Base-by-base conservation (phyloP, 129 eudicot species). In the Arctium lappa region DNA sequence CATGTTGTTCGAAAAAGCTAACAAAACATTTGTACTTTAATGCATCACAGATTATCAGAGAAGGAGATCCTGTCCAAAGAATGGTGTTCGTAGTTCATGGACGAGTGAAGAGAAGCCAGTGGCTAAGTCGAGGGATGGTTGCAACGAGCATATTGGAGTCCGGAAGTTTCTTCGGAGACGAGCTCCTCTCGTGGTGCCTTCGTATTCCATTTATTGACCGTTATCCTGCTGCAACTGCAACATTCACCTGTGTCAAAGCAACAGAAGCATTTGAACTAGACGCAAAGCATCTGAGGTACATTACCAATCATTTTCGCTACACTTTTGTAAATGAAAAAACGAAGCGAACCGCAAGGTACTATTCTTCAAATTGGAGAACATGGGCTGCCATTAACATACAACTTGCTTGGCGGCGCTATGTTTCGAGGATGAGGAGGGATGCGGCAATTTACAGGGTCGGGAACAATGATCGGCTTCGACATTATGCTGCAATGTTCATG, bases 351-450 rank as follows among this genome's bases (percentile, higher is more conserved):
- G 83, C 89, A 2, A 78, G 92, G 30, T 91, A 91, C 73, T 82
- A 91, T 72, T 91, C 94, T 27, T 87, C 94, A 0, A 88, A 85
- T 32, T 88, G 92, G 94, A 89, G 92, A 73, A 85, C 94, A 0
- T 91, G 92, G 94, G 94, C 92, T 8, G 94, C 94, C 1, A 83
- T 91, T 16, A 91, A 83, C 50, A 87, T 89, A 83, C 94, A 91
- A 74, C 72, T 91, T 9, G 92, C 90, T 1, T 91, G 92, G 92
- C 82, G 84, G 13, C 89, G 82, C 44, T 78, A 86, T 46, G 36
- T 85, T 81, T 18, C 30, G 72, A 88, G 88, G 81, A 84, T 73
- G 5, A 72, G 86, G 71, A 69, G 86, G 18, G 68, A 12, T 56
- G 40, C 74, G 6, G 66, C 27, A 8, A 48, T 38, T 31, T 34